These are phyloP conservation scores for Neofusicoccum umdonicola DNA, from an alignment of 2,329 filamentous ascomycete species.

Conservation along the genomic window DNA sequence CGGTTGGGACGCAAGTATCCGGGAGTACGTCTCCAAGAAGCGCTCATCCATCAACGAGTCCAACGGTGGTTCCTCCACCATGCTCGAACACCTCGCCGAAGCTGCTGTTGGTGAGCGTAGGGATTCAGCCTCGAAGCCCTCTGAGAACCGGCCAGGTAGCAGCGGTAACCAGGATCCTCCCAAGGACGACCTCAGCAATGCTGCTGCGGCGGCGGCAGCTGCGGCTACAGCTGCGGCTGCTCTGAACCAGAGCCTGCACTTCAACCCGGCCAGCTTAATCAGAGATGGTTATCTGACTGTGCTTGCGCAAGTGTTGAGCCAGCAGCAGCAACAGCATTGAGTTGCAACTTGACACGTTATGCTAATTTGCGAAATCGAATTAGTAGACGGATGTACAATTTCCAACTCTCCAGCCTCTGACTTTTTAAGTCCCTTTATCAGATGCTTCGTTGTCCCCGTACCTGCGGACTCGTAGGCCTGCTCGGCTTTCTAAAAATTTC, in stretches of 20 bases:
- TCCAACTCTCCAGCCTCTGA: too few relatives aligned
- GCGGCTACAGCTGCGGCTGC: slow-evolving; percentile 36
- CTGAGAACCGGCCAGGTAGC: slow-evolving; percentile 24
- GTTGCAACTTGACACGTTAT: neutral
- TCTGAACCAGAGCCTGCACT: slow-evolving; percentile 14
- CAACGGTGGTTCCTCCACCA: slow-evolving; percentile 32
- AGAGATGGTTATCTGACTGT: slow-evolving; percentile 9
- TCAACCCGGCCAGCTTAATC: slow-evolving; percentile 8
- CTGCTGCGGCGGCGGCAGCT: slow-evolving; percentile 32
- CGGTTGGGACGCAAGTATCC: slow-evolving; percentile 37
- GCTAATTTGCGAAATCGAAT: too few relatives aligned
- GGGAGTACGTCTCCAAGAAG: slow-evolving; percentile 28
- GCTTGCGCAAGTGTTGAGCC: neutral
- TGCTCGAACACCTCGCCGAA: slow-evolving; percentile 39
- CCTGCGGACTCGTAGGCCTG: too few relatives aligned
- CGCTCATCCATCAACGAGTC: slow-evolving; percentile 17
- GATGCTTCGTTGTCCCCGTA: too few relatives aligned
- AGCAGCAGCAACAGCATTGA: slow-evolving; percentile 10
- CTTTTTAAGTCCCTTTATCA: too few relatives aligned
- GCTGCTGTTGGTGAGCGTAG: slow-evolving; percentile 29
- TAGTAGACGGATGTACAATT: too few relatives aligned
- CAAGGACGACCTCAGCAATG: slow-evolving; percentile 28
- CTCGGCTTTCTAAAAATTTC: too few relatives aligned
- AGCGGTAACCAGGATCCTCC: slow-evolving; percentile 26
- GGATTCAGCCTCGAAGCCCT: neutral